Percentiles rank a stretch among this genome's conserved stretches.
Conservation (phyloP, 1,284 basidiomycete species). For the Cryptococcus sp. region DNA sequence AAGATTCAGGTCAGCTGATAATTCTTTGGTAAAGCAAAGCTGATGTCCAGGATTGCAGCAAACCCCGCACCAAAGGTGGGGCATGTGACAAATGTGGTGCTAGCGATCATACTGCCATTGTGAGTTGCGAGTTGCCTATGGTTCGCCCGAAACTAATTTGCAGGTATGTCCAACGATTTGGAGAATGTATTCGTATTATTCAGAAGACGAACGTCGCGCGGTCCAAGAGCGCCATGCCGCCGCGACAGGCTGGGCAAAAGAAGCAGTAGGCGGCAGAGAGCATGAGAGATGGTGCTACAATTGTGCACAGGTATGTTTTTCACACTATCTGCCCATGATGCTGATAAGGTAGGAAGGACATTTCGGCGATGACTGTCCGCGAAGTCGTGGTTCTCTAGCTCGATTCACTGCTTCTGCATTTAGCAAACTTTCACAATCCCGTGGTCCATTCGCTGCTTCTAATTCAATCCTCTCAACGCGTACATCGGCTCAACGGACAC, state of each 20-base stretch:
- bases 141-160: too few relatives aligned
- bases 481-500: constrained; percentile 12
- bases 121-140: constrained; percentile 50
- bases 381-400: constrained; percentile 53
- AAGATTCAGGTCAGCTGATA: constrained; percentile 58
- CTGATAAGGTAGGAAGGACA: constrained; percentile 55
- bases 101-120: constrained; percentile 62
- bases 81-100: constrained; percentile 76
- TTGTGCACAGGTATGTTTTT: constrained; percentile 55
- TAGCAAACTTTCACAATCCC: constrained; percentile 60
- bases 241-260: constrained; percentile 33
- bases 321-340: neutral
- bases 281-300: constrained; percentile 68
- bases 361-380: constrained; percentile 78
- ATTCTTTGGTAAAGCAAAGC: neutral
- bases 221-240: constrained; percentile 48
- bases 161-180: constrained; percentile 71
- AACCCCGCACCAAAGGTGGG: constrained; percentile 51
- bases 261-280: constrained; percentile 29
- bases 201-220: constrained; percentile 54
- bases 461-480: neutral
- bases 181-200: constrained; percentile 77
- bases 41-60: constrained; percentile 64
- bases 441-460: constrained; percentile 62
- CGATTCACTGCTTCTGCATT: constrained; percentile 66